Evolutionary conservation across 108 stramenopile species (phyloP).

Genomic region (Cyclotella choctawhatcheeana): DNA sequence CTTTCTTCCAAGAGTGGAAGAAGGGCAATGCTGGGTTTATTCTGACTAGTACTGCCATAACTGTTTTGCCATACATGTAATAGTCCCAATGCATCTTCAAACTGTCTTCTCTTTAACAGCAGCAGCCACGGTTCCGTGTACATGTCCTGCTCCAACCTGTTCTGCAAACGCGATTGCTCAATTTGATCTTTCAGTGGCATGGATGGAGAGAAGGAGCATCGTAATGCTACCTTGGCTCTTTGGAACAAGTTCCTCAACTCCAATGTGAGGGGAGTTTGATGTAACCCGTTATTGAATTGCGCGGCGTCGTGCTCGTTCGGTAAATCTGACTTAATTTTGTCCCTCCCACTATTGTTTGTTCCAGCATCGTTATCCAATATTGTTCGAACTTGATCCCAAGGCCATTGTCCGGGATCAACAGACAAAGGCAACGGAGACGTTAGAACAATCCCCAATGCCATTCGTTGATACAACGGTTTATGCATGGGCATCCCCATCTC

Average conservation of each 20-base stretch:
- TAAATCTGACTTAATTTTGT: no score
- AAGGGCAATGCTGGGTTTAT: slow-evolving; percentile 12
- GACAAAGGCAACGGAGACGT: slow-evolving; percentile 14
- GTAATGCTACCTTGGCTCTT: slow-evolving; percentile 6
- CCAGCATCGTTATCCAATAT: no score
- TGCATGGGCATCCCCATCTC: slow-evolving; percentile 50
- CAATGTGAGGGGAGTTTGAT: slow-evolving; percentile 14
- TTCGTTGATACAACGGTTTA: slow-evolving; percentile 41
- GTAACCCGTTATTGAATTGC: slow-evolving; percentile 18
- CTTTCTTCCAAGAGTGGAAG: slow-evolving; percentile 34
- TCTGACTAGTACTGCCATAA: neutral
- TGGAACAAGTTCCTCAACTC: slow-evolving; percentile 31
- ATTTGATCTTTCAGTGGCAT: slow-evolving; percentile 24
- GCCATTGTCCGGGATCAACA: neutral
- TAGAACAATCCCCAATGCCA: slow-evolving; percentile 44
- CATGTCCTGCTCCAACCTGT: slow-evolving; percentile 28
- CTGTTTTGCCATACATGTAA: slow-evolving; percentile 32
- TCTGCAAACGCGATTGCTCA: slow-evolving; percentile 7
- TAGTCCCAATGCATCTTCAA: slow-evolving; percentile 33
- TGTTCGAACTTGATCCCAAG: slow-evolving; percentile 1
- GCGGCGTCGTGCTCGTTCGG: no score
- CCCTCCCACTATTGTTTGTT: no score
- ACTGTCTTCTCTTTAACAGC: slow-evolving; percentile 27
- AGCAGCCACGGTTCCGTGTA: slow-evolving; percentile 32
- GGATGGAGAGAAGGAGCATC: slow-evolving; percentile 12